Conservation (phyloP, 139 green algal genomes). For the Chlamydomonas asymmetrica region DNA sequence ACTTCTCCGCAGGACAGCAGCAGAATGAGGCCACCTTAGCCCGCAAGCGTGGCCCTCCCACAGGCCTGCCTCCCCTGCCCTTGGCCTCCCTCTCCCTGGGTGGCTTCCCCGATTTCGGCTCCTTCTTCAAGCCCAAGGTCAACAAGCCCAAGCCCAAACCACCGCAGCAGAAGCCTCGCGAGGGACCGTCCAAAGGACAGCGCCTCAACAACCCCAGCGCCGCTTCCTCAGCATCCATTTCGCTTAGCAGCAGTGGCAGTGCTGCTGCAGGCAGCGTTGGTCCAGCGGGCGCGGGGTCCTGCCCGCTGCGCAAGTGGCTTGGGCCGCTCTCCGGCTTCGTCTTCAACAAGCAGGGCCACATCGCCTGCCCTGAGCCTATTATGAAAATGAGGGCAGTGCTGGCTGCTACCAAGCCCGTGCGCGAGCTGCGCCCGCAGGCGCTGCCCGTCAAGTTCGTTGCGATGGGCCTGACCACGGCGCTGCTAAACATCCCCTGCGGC, state of each 20-base stretch:
- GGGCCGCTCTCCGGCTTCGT: constrained; percentile 50
- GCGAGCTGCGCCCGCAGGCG: constrained; percentile 70
- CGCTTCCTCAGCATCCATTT: background rate
- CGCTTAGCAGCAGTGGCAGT: too few species aligned
- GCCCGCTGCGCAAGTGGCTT: constrained; percentile 52
- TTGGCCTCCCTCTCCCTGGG: too few species aligned
- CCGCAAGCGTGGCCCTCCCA: too few species aligned
- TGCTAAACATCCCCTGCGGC: constrained; percentile 82
- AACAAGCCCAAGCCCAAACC: background rate
- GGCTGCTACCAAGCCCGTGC: constrained; percentile 61
- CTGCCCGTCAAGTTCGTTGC: constrained; percentile 53
- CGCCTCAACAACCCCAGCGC: background rate
- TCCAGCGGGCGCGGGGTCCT: constrained; percentile 6
- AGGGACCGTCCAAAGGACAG: background rate
- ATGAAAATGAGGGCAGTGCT: constrained; percentile 72
- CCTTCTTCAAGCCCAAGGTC: too few species aligned
- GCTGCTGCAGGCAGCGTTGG: background rate
- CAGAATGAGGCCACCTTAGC: too few species aligned
- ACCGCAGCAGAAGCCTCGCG: background rate
- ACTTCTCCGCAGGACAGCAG: too few species aligned
- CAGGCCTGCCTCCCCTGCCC: too few species aligned
- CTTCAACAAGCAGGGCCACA: constrained; percentile 47
- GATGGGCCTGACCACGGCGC: constrained; percentile 54
- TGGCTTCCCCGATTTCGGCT: too few species aligned
- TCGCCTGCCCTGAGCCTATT: constrained; percentile 75